These are phyloP conservation scores for Ophiosphaerella korrae DNA, from an alignment of 2,329 filamentous ascomycete genomes.

Conservation along the genomic window DNA sequence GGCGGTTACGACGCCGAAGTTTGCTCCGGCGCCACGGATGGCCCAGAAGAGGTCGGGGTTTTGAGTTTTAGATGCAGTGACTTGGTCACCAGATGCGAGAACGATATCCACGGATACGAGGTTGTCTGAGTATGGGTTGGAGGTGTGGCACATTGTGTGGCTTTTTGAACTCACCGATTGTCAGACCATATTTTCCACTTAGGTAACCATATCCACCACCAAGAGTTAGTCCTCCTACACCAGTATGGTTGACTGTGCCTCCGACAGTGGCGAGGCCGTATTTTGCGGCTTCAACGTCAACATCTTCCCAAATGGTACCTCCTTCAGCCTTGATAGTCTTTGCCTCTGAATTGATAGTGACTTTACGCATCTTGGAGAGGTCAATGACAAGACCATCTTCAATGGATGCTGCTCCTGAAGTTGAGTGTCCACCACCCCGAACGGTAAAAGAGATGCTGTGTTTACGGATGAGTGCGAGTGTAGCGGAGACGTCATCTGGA, in stretches of 20 bases:
- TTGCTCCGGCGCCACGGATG: slow-evolving; percentile 45
- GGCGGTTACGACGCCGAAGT: slow-evolving; percentile 47
- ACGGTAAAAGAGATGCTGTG: slow-evolving; percentile 57
- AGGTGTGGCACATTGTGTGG: background rate
- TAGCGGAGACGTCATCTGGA: slow-evolving; percentile 26
- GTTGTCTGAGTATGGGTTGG: slow-evolving; percentile 30
- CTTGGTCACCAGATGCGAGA: slow-evolving; percentile 42
- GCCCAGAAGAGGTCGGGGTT: slow-evolving; percentile 47
- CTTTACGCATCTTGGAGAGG: slow-evolving; percentile 56
- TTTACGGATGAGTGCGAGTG: slow-evolving; percentile 26
- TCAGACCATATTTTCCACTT: slow-evolving; percentile 59
- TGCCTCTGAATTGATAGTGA: slow-evolving; percentile 54
- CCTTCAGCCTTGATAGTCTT: slow-evolving; percentile 58
- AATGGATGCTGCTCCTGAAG: slow-evolving; percentile 57
- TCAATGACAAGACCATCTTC: slow-evolving; percentile 62
- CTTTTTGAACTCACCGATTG: slow-evolving; percentile 49
- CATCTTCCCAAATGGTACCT: slow-evolving; percentile 60
- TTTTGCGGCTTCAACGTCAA: slow-evolving; percentile 58
- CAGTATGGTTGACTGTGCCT: slow-evolving; percentile 67
- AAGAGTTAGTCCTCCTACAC: slow-evolving; percentile 61
- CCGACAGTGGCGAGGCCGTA: slow-evolving; percentile 64
- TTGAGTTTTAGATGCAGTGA: slow-evolving; percentile 34
- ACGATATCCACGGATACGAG: slow-evolving; percentile 45
- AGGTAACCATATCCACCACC: slow-evolving; percentile 66
- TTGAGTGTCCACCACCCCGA: slow-evolving; percentile 62